Base-by-base conservation (phyloP, 2,329 filamentous ascomycete genomes). In the Ceratocystis papillata region DNA sequence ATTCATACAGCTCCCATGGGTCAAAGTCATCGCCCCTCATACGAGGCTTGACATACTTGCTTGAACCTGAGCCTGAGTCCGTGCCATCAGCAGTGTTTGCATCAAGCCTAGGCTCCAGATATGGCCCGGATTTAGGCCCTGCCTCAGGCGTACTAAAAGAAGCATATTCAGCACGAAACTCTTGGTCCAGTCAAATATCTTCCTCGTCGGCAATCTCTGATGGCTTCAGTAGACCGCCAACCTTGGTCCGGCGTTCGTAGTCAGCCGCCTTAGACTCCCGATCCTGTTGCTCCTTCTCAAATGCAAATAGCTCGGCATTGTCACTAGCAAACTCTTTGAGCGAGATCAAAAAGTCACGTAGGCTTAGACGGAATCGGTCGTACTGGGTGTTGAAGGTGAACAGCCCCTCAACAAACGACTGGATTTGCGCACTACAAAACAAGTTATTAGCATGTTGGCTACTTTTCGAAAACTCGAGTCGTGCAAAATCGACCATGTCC, bases 311-410 rank as follows among this genome's bases (percentile, higher is more conserved):
- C 73, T 99, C 94, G 0, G 93, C 85, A 72, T 97, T 96, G 77
- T 99, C 94, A 64, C 90, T 94, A 0, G 90, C 87, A 69, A 97
- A 99, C 77, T 99, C 95, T 78, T 96, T 96, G 71, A 99, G 81
- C 25, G 92, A 95, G 72, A 99, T 96, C 71, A 99, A 79, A 83
- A 99, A 99, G 77, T 99, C 94, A 70, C 94, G 90, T 64, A 99
- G 80, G 72, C 95, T 91, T 65, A 96, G 85, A 75, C 96, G 96
- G 86, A 99, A 99, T 75, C 91, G 91, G 74, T 90, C 89, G 70
- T 95, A 86, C 73, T 96, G 89, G 66, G 88, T 89, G 75, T 96
- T 97, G 70, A 89, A 83, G 5, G 87, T 83, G 76, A 99, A 96
- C 10, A 99, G 79, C 10, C 90, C 90, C 71, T 95, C 86, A 63